Base-by-base conservation (phyloP, 495 filamentous ascomycete species). In the Penicillium samsonianum region DNA sequence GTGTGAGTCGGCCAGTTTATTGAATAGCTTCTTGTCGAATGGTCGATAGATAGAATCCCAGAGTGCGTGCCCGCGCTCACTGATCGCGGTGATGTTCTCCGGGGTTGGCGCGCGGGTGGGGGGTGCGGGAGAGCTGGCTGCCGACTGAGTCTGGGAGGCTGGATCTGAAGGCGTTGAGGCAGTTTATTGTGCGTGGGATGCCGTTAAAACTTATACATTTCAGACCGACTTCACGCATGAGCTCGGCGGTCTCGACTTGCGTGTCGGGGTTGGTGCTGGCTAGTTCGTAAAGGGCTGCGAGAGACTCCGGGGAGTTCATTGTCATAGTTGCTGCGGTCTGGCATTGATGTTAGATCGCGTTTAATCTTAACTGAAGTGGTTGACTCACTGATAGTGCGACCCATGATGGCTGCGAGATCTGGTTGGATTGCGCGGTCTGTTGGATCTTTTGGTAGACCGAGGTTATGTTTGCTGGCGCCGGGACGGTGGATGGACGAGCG, bases 171-270 rank as follows among this genome's bases (percentile, higher is more conserved):
- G 83, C 83, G 62, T 79, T 81, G 0, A 92, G 83, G 60, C 79
- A 83, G 77, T 92, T 92, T 70, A 92, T 92, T 46, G 84, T 88
- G 52, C 89, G 83, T 4, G 89, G 89, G 63, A 92, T 88, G 38
- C 89, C 89, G 72, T 92, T 92, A 79, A 92, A 90, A 43, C 82
- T 84, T 67, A 92, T 91, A 70, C 88, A 91, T 68, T 92, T 92
- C 41, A 92, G 78, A 3, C 87, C 89, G 62, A 90, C 80, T 63
- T 91, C 89, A 61, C 89, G 84, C 79, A 92, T 90, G 19, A 90
- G 70, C 67, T 91, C 88, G 44, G 87, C 88, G 7, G 82, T 80
- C 38, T 77, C 72, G n/a, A 85, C 73, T 22, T 75, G 70, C 42
- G 71, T 58, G 43, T 65, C 47, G 16, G 69, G 61, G 30, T 68